Conservation (phyloP, 1,284 basidiomycete genomes). For the Apiotrichum porosum region DNA sequence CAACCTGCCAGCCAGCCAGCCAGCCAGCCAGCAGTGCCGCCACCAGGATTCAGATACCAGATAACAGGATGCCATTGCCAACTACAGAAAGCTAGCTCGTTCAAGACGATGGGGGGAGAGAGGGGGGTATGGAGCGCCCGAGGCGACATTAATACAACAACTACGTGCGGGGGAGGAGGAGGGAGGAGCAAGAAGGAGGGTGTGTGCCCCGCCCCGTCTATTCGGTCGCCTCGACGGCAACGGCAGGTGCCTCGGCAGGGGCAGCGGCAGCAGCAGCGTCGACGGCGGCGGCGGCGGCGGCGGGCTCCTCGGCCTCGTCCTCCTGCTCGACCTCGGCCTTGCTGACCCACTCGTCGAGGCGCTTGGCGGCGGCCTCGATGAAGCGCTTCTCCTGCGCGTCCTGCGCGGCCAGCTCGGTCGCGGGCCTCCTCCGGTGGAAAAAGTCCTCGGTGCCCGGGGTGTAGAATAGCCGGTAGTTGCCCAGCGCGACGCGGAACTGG, state of each 20-base stretch:
- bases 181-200: no score
- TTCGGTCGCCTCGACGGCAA: background rate
- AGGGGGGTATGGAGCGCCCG: no score
- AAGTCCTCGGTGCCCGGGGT: slow-evolving; percentile 52
- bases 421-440: slow-evolving; percentile 29
- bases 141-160: slow-evolving; percentile 4
- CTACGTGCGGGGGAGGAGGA: background rate
- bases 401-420: background rate
- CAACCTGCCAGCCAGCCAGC: no score
- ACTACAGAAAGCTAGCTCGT: no score
- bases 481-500: slow-evolving; percentile 55
- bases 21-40: no score
- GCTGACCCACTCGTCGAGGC: slow-evolving; percentile 26
- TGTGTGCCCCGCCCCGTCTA: background rate
- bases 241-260: background rate
- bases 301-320: slow-evolving; percentile 1
- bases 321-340: slow-evolving; percentile 23
- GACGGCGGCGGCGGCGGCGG: background rate
- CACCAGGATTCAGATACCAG: no score
- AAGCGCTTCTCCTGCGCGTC: slow-evolving; percentile 16
- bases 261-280: background rate
- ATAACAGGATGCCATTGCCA: no score
- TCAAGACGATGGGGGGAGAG: no score
- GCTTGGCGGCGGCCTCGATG: slow-evolving; percentile 16
- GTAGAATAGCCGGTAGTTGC: slow-evolving; percentile 70